Conservation (phyloP, 495 filamentous ascomycete species). For the Hyphodiscus hymeniophilus region DNA sequence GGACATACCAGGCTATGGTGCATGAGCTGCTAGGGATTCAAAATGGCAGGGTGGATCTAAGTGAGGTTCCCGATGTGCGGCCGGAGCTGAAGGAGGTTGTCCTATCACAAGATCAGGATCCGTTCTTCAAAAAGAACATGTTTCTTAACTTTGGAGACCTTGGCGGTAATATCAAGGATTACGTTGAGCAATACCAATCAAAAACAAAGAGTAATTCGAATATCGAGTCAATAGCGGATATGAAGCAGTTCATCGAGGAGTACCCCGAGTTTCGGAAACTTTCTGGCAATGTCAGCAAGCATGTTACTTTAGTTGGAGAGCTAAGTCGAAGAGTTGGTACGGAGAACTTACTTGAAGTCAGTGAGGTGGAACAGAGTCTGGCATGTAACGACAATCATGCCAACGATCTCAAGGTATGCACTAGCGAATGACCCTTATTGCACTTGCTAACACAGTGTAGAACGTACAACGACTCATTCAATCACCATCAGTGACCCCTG, state of each 20-base stretch:
- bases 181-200: constrained; percentile 93
- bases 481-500: constrained; percentile 58
- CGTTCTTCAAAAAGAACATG: constrained; percentile 99
- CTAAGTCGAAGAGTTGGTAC: constrained; percentile 78
- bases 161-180: constrained; percentile 96
- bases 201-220: constrained; percentile 89
- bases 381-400: constrained; percentile 94
- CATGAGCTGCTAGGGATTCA: constrained; percentile 90
- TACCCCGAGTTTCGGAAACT: constrained; percentile 96
- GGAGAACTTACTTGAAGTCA: constrained; percentile 83
- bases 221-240: constrained; percentile 93
- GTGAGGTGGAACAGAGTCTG: constrained; percentile 92
- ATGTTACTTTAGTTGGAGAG: constrained; percentile 92
- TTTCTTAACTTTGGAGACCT: constrained; percentile 97
- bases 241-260: constrained; percentile 99
- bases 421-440: neutral
- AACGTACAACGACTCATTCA: constrained; percentile 79
- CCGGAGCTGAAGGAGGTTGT: constrained; percentile 94
- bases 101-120: constrained; percentile 93
- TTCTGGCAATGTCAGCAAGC: constrained; percentile 96
- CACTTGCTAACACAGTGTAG: constrained; percentile 34
- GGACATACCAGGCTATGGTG: constrained; percentile 99
- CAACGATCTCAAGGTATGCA: constrained; percentile 65
- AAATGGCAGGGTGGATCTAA: constrained; percentile 84
- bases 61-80: constrained; percentile 77